Base-by-base conservation (phyloP, 768 basidiomycete species). In the Leccinum boreale region DNA sequence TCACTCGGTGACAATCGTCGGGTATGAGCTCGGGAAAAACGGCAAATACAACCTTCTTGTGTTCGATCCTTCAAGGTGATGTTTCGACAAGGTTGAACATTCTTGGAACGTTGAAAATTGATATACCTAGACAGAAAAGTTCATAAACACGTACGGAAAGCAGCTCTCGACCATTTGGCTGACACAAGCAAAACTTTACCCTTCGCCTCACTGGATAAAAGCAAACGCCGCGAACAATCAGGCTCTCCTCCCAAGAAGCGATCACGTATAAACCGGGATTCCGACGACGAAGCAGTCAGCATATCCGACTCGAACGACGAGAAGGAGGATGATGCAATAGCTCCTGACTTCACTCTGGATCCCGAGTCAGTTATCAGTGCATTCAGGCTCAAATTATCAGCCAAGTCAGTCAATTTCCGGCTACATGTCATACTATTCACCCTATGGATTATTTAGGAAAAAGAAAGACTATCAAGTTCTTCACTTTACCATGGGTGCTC, bases 1-100 rank as follows among this genome's bases (percentile, higher is more conserved):
- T 0, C 94, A 97, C 74, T 97, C 94, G n/a, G 74, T 89, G 24
- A 87, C 88, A 4, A 84, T 97, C 12, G 79, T 97, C 3, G 94
- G 94, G 2, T 94, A 89, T 63, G 92, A 95, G 70, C 72, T 86
- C 39, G 77, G 76, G 53, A 82, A 79, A 62, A 75, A 76, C 15
- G 86, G 85, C 7, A 70, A 75, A 12, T 76, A 82, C 39, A 86
- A 83, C 61, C 78, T 97, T 9, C 76, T 96, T 14, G 75, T 81
- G 7, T 92, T 94, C 61, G 92, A 97, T 75, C 91, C 94, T 17
- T 83, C 84, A 15, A 78, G 67, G 90, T 89, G 59, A 64, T 77
- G 55, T 58, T 23, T 54, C 19, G 11, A 39, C 29, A 11, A 66
- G 45, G 10, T 60, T 15, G 54, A 23, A 60, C 50, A 26, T 21